Percentiles rank a stretch among this genome's conserved stretches.
These are phyloP conservation scores for Mycogone perniciosa DNA, from an alignment of 2,329 filamentous ascomycete genomes.

Conservation along the genomic window DNA sequence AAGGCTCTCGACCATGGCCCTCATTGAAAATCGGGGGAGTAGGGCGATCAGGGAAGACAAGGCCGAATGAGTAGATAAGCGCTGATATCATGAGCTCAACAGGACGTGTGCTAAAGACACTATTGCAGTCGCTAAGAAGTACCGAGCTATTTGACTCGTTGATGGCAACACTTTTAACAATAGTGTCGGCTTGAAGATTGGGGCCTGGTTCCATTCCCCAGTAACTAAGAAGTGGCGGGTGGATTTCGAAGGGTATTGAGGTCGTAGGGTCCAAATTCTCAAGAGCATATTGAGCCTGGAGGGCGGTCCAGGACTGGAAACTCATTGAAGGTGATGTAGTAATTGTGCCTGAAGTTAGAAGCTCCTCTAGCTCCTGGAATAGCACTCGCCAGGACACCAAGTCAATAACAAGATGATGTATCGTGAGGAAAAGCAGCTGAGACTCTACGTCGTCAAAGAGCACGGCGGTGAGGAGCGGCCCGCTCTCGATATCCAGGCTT, in stretches of 20 bases:
- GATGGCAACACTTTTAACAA: too few species aligned
- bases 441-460: background rate
- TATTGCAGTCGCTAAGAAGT: too few species aligned
- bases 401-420: constrained; percentile 15
- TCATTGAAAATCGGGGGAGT: constrained; percentile 25
- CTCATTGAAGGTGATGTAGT: background rate
- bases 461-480: constrained; percentile 1
- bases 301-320: background rate
- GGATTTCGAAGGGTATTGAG: too few species aligned
- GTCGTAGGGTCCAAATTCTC: too few species aligned
- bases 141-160: too few species aligned
- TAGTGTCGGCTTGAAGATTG: too few species aligned
- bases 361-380: constrained; percentile 10
- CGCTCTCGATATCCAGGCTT: background rate
- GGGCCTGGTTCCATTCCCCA: too few species aligned
- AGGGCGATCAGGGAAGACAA: constrained; percentile 23
- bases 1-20: constrained; percentile 28
- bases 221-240: too few species aligned
- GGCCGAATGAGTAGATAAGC: too few species aligned
- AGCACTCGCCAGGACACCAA: constrained; percentile 16
- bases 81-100: too few species aligned
- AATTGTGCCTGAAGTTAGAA: background rate
- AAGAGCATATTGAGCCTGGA: constrained; percentile 1
- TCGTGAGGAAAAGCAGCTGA: background rate
- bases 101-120: too few species aligned